Base-by-base conservation (phyloP, 495 filamentous ascomycete genomes). In the Tuber indicum region DNA sequence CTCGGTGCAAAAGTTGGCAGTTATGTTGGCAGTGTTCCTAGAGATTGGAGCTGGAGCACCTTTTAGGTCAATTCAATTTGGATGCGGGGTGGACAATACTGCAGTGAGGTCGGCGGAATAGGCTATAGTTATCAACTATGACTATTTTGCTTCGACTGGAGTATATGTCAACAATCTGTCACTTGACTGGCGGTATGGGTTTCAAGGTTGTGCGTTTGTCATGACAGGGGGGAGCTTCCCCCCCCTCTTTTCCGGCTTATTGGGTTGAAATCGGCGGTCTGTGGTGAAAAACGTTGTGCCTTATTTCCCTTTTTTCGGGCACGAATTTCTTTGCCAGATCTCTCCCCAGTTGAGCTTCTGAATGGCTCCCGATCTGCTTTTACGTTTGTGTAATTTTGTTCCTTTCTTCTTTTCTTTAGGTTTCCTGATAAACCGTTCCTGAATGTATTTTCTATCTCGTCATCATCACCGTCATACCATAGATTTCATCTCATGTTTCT, bases 11-110 rank as follows among this genome's bases (percentile, higher is more conserved):
- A 81, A 42, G 76, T 81, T 23, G 79, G 82, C 9, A 84, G 82
- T 49, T 84, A 83, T 43, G 89, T 89, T 26, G 87, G 87, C 70
- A 91, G 90, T 77, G 86, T 91, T 73, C 89, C 89, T 42, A 86
- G 89, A 44, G 90, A 90, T 84, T 92, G 91, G 91, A 89, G 89
- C 80, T 92, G 90, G 91, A 91, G 90, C 84, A 92, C 91, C 52
- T 92, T 92, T 79, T 92, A 85, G 86, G 69, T 36, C 58, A 66
- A 36, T 66, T 66, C 58, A 66, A 66, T 26, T 66, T 66, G 58
- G 58, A 66, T 66, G 58, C 26, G 26, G 6, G 16, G 32, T 66
- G 7, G 58, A 26, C 17, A 36, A 17, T 36, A 6, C 58, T 36
- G 36, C 26, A 19, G 26, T 32, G 26, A 16, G 58, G 32, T 36